Percentiles rank a stretch among this genome's conserved stretches.
Conservation (phyloP, 163 green algal species). For the Volvox carteri region DNA sequence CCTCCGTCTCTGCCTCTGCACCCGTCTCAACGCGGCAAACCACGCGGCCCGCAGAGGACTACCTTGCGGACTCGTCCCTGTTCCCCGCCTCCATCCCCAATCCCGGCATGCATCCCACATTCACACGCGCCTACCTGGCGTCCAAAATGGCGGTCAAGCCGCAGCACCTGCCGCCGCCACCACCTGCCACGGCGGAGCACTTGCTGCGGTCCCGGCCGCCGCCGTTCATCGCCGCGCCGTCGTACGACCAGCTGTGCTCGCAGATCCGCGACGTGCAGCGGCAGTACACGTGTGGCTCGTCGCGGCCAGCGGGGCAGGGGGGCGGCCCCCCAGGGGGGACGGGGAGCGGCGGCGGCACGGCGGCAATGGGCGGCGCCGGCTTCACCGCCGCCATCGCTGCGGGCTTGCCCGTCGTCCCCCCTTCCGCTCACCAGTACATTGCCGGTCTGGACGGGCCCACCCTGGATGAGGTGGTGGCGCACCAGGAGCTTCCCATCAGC, state of each 20-base stretch:
- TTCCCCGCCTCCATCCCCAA: constrained; percentile 38
- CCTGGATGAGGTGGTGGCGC: constrained; percentile 56
- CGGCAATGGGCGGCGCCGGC: no score
- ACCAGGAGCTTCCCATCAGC: constrained; percentile 58
- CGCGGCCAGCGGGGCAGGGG: background rate
- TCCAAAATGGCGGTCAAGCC: constrained; percentile 38
- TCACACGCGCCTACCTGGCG: constrained; percentile 54
- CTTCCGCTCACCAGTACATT: constrained; percentile 57
- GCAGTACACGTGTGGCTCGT: constrained; percentile 60
- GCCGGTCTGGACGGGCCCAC: constrained; percentile 54
- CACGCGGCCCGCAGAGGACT: no score
- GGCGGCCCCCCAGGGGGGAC: background rate
- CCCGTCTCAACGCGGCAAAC: background rate
- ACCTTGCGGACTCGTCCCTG: constrained; percentile 10
- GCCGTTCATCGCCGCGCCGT: constrained; percentile 53
- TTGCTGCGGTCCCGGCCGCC: constrained; percentile 50
- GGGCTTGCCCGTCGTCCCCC: background rate
- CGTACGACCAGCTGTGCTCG: constrained; percentile 56
- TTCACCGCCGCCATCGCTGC: background rate
- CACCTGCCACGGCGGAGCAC: constrained; percentile 56
- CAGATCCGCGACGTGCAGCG: constrained; percentile 63
- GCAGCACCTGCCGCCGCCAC: constrained; percentile 46
- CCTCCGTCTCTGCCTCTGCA: background rate
- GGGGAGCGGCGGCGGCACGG: background rate
- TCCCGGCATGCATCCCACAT: constrained; percentile 48